A percentile compares a stretch with the other conserved stretches of the same genome.
phyloP scores from a whole-genome alignment of 352 stramenopile species.

The Pythium dissotocum region DNA sequence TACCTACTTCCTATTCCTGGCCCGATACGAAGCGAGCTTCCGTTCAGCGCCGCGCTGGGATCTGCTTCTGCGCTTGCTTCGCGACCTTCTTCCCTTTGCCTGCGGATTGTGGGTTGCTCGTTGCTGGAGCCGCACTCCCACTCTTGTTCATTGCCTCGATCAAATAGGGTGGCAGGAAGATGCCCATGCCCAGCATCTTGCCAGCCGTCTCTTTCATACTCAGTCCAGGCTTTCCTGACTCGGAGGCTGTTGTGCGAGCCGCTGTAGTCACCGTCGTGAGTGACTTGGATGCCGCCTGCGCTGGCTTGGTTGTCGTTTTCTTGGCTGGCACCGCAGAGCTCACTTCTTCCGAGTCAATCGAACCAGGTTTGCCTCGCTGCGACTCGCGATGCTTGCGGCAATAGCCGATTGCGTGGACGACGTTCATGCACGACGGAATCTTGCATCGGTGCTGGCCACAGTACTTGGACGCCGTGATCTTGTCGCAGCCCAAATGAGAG shows the following conservation, averaged over 20 bases:
- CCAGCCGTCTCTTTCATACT: constrained; percentile 21
- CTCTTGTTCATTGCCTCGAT: background rate
- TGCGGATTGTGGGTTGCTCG: background rate
- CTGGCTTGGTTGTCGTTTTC: background rate
- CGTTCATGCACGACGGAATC: constrained; percentile 33
- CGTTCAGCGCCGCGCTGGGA: background rate
- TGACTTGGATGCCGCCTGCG: background rate
- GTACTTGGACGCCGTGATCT: constrained; percentile 45
- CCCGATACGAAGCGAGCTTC: background rate
- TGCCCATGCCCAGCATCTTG: constrained; percentile 33
- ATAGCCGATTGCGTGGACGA: constrained; percentile 29
- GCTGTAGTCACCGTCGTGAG: background rate
- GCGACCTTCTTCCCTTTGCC: background rate
- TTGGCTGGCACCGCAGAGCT: background rate
- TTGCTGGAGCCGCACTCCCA: background rate
- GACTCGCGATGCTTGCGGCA: constrained; percentile 26
- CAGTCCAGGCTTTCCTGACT: constrained; percentile 2
- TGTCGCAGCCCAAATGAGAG: constrained; percentile 35
- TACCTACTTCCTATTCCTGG: background rate
- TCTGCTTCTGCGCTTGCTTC: background rate
- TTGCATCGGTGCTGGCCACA: constrained; percentile 40
- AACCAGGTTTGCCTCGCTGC: background rate
- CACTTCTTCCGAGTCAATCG: background rate
- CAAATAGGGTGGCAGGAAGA: constrained; percentile 26
- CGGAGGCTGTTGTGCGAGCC: background rate